Conservation (phyloP, 129 eudicot genomes). For the Chrysanthemum seticuspe region DNA sequence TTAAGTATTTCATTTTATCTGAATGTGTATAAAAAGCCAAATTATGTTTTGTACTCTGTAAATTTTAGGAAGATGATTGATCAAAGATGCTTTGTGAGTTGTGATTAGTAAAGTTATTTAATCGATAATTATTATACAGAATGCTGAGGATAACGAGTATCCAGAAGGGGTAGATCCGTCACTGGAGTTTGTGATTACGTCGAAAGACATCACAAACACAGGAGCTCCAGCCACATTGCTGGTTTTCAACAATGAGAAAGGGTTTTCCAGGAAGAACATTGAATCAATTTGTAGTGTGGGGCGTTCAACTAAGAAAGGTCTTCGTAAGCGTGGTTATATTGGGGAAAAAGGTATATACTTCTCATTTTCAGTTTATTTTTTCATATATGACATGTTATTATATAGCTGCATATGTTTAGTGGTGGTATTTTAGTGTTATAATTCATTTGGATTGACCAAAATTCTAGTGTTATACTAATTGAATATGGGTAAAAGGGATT, state of each 20-base stretch:
- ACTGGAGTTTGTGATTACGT: conserved; percentile 50
- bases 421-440: no score
- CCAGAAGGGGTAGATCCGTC: conserved; percentile 50
- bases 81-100: background rate
- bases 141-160: conserved; percentile 68
- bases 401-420: no score
- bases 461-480: no score
- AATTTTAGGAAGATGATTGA: no score
- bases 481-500: no score
- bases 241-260: conserved; percentile 60
- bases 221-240: conserved; percentile 43
- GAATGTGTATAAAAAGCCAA: no score
- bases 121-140: conserved; percentile 29
- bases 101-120: background rate
- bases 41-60: no score
- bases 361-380: background rate
- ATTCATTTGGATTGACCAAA: no score
- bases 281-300: conserved; percentile 63
- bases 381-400: no score
- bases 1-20: no score
- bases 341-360: conserved; percentile 56
- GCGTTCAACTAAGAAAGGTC: conserved; percentile 54
- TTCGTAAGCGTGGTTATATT: conserved; percentile 48
- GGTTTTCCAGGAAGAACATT: conserved; percentile 42
- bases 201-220: conserved; percentile 50